Base-by-base conservation (phyloP, 2,329 filamentous ascomycete species). In the Ramichloridium luteum region DNA sequence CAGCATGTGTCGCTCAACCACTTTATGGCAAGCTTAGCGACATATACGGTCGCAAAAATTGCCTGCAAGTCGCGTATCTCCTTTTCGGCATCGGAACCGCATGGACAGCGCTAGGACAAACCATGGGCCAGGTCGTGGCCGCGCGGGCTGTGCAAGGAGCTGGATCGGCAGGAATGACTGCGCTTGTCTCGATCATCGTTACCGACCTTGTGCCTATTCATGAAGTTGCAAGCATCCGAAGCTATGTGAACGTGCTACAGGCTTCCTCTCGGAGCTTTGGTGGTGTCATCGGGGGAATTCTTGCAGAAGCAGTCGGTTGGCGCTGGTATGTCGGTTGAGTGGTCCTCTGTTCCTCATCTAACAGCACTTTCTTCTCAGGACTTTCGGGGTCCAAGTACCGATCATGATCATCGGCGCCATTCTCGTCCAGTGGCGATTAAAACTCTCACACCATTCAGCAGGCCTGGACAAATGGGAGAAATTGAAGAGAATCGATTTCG, bases 251-350 rank as follows among this genome's bases (percentile, higher is more conserved):
- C 33, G 54, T 70, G 10, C 51, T 61, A 11, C 58, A 61, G 39
- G 70, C 66, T 0, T 58, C 62, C 0, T 67, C 66, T 8, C 54
- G 65, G 8, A 63, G 60, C 35, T 51, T 64, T 13, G 69, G 69
- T 17, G 68, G 68, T 2, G 65, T 68, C 0, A 34, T 77, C 1
- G 76, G 75, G 1, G 76, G 75, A 2, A 69, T 62, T 45, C 51
- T 79, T 2, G 68, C 72, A 1, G 72, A 79, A 40, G 64, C 65
- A 0, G 61, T 79, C 9, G 75, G 75, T 11, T 80, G 75, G 76
- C 58, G 76, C 51, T 77, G 73, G 73, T 71, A 40, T 39, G 56
- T 28, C n/a, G n/a, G n/a, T n/a, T n/a, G n/a, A n/a, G n/a, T n/a
- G n/a, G n/a, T n/a, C n/a, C n/a, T n/a, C n/a, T n/a, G n/a, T n/a